A percentile compares a stretch with the other conserved stretches of the same genome.
Evolutionary conservation across 129 eudicot genomes (phyloP).

Genomic region (Lactuca sativa): DNA sequence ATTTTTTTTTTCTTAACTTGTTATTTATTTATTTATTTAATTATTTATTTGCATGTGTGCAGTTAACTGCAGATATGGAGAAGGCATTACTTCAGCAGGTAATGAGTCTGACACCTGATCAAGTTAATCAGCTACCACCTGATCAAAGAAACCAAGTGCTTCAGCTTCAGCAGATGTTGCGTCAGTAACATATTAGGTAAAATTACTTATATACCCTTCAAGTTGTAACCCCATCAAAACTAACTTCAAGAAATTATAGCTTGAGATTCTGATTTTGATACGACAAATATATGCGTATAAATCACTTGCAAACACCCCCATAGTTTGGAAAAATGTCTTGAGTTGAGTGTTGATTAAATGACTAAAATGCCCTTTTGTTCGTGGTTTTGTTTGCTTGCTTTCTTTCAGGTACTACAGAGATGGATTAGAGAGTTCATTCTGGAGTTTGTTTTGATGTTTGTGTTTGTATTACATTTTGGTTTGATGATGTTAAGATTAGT

Average conservation of each 20-base stretch:
- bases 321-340: too few relatives aligned
- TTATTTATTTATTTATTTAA: too few relatives aligned
- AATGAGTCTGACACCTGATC: conserved; percentile 85
- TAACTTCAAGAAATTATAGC: too few relatives aligned
- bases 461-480: too few relatives aligned
- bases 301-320: too few relatives aligned
- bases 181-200: conserved; percentile 38
- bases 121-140: conserved; percentile 68
- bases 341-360: not conserved
- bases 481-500: not conserved
- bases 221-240: too few relatives aligned
- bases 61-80: conserved; percentile 79
- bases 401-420: too few relatives aligned
- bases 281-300: too few relatives aligned
- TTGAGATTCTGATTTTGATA: too few relatives aligned
- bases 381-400: too few relatives aligned
- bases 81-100: conserved; percentile 79
- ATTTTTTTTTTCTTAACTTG: not conserved
- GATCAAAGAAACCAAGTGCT: conserved; percentile 89
- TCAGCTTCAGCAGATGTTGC: conserved; percentile 90
- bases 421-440: too few relatives aligned
- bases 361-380: not conserved
- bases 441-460: too few relatives aligned
- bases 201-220: not conserved
- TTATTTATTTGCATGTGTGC: conserved; percentile 19